These are phyloP conservation scores for Saksenaea oblongispora DNA, from an alignment of 371 early-diverging fungal genomes.

Conservation along the genomic window DNA sequence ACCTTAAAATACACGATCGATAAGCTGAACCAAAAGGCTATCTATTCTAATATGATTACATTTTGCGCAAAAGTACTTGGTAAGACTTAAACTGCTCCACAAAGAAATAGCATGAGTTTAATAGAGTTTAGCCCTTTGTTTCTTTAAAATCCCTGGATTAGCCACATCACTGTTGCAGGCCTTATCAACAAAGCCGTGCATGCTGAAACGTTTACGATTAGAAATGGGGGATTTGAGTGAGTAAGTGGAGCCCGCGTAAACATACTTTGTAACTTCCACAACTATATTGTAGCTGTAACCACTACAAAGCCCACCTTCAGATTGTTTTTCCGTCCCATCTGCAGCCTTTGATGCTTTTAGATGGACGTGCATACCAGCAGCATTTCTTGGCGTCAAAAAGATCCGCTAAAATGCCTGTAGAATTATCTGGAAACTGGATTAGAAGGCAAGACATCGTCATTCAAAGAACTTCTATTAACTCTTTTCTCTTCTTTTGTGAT, in stretches of 20 bases:
- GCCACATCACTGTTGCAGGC: conserved; percentile 44
- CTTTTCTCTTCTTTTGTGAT: background rate
- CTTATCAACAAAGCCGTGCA: conserved; percentile 36
- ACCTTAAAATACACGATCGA: conserved; percentile 50
- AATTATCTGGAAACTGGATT: conserved; percentile 52
- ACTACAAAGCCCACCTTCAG: conserved; percentile 3
- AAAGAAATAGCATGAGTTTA: background rate
- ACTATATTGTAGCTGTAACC: background rate
- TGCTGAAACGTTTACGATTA: conserved; percentile 36
- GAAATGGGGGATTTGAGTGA: conserved; percentile 30
- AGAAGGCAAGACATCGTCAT: conserved; percentile 24
- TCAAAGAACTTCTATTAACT: background rate
- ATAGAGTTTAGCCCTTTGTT: conserved; percentile 43
- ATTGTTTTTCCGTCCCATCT: conserved; percentile 18
- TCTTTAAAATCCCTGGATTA: conserved; percentile 58
- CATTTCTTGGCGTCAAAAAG: background rate
- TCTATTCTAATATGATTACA: conserved; percentile 52
- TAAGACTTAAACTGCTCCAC: background rate
- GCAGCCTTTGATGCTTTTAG: conserved; percentile 15
- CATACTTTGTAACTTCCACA: background rate
- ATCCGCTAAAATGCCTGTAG: conserved; percentile 29
- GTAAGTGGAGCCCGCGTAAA: background rate
- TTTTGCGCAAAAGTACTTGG: conserved; percentile 56
- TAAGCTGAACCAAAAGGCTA: conserved; percentile 41
- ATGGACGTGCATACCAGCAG: conserved; percentile 7